Conservation (phyloP, 106 monocot species). For the Agapanthus africanus region DNA sequence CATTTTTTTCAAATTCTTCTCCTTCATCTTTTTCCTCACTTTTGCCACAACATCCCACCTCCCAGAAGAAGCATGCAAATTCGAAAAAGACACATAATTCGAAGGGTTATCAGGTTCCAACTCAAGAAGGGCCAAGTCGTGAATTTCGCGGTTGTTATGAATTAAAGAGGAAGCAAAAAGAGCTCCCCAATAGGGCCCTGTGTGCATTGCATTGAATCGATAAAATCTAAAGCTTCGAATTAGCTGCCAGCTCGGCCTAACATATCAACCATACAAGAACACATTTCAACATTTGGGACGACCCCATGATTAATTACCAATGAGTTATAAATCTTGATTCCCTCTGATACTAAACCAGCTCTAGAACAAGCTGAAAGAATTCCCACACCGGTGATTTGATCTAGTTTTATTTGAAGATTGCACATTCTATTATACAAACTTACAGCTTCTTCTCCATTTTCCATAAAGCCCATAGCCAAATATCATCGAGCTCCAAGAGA, state of each 20-base stretch:
- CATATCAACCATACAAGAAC: constrained; percentile 68
- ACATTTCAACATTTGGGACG: constrained; percentile 54
- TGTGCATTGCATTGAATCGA: constrained; percentile 37
- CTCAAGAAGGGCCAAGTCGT: constrained; percentile 51
- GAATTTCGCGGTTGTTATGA: constrained; percentile 39
- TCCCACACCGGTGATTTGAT: constrained; percentile 39
- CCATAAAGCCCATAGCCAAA: constrained; percentile 59
- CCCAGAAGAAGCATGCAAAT: constrained; percentile 60
- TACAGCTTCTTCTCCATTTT: constrained; percentile 50
- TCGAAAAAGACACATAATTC: constrained; percentile 55
- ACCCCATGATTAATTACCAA: constrained; percentile 40
- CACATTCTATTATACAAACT: constrained; percentile 45
- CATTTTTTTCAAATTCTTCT: constrained; percentile 39
- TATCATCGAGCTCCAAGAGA: constrained; percentile 80
- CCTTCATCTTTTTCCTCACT: constrained; percentile 49
- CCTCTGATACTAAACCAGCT: constrained; percentile 50
- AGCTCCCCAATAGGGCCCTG: constrained; percentile 55
- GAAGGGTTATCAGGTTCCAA: constrained; percentile 57
- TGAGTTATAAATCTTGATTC: constrained; percentile 46
- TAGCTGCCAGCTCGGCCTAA: constrained; percentile 54
- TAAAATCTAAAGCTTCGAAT: constrained; percentile 51
- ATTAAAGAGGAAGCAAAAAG: constrained; percentile 40
- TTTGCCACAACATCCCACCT: constrained; percentile 56
- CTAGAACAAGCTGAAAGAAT: constrained; percentile 64
- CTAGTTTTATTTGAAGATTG: constrained; percentile 29